Evolutionary conservation across 208 protist genomes (phyloP), one percentile per base, ranked within the genome.

Genomic region (Acanthamoeba healyi): DNA sequence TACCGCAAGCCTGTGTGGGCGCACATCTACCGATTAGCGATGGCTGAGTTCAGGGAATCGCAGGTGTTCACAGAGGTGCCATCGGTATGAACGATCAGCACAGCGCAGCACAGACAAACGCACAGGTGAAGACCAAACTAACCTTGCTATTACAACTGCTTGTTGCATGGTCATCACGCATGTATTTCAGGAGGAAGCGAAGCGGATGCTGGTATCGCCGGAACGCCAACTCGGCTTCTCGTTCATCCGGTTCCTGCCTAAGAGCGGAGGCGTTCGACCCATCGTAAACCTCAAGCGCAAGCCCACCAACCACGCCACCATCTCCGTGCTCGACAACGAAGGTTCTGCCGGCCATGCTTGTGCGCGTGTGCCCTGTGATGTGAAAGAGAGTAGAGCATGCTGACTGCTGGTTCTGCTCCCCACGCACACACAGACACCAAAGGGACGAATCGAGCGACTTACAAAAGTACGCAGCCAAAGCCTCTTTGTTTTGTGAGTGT

Each of bases 1-100:
- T 94, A 94, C 46, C 89, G 89, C 26, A 94, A 94, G 46, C 89
- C 89, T 6, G 56, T 94, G 46, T 94, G 89, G 89, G 89, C 89
- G 29, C 89, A 82, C 44, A 44, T 94, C 65, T 84, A 58, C 40
- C 42, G 67, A 19, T 46, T 94, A 15, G 89, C 89, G 22, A 94
- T 94, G 65, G 24, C 19, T 36, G 89, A 94, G 67, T 65, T 94
- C 29, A 46, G 49, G n/a, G 65, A 32, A 24, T 24, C 26, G 0
- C 12, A 65, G 2, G 70, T 94, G 40, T 94, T 94, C 46, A 42
- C 44, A 6, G 49, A 94, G 56, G 42, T 94, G 7, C 56, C 89
- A 22, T 44, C 29, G 29, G 89, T 94, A 63, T n/a, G 10, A 32
- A n/a, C 14, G 12, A 38, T 36, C 42, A 54, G 12, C 74, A n/a